Evolutionary conservation across 352 stramenopile species (phyloP).

Genomic region (Phytophthora capsici): DNA sequence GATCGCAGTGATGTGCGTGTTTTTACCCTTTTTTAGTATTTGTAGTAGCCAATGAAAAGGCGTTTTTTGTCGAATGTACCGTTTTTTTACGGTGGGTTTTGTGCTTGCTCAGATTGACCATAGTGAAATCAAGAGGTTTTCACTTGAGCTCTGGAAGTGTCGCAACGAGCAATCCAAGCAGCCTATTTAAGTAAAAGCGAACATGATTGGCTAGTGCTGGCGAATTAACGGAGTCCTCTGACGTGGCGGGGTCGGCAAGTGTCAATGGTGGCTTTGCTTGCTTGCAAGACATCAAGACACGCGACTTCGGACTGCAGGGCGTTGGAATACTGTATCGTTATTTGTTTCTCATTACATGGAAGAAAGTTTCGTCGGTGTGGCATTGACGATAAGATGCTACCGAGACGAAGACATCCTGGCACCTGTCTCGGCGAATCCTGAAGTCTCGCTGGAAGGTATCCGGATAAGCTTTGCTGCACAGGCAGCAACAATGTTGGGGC

Average conservation of each 20-base stretch:
- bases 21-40: slow-evolving; percentile 29
- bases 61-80: not conserved
- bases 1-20: not conserved
- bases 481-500: no score
- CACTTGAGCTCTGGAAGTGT: not conserved
- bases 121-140: slow-evolving; percentile 17
- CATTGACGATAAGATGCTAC: not conserved
- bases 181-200: slow-evolving; percentile 28
- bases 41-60: not conserved
- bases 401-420: no score
- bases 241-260: slow-evolving; percentile 27
- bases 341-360: not conserved
- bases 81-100: not conserved
- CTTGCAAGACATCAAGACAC: slow-evolving; percentile 4
- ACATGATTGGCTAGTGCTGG: slow-evolving; percentile 11
- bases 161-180: slow-evolving; percentile 25
- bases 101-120: slow-evolving; percentile 12
- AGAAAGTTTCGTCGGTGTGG: not conserved
- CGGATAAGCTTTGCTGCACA: no score
- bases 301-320: no score
- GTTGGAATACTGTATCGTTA: not conserved
- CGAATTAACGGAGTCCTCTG: slow-evolving; percentile 30
- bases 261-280: slow-evolving; percentile 21
- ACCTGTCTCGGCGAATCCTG: no score
- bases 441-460: no score